A percentile compares a stretch with the other conserved stretches of the same genome.
Evolutionary conservation across 495 filamentous ascomycete genomes (phyloP).

Genomic region (Penicillium arizonense): DNA sequence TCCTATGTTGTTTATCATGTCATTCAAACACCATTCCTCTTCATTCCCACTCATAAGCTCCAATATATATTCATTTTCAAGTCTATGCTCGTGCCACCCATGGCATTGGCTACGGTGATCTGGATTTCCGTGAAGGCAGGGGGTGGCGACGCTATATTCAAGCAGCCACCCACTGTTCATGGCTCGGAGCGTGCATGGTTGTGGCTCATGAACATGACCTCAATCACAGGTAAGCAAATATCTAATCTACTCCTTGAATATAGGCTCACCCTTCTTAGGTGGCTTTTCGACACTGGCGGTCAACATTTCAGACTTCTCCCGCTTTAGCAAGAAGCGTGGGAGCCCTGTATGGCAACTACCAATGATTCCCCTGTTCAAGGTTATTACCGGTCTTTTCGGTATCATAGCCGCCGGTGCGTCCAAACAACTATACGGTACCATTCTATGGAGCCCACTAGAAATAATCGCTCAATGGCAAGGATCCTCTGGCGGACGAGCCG

Average conservation of each 20-base stretch:
- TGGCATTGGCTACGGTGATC: slow-evolving; percentile 9
- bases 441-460: slow-evolving; percentile 54
- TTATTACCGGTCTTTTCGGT: slow-evolving; percentile 45
- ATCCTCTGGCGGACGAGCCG: slow-evolving; percentile 43
- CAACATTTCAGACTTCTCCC: slow-evolving; percentile 60
- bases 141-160: not conserved
- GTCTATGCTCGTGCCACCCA: slow-evolving; percentile 32
- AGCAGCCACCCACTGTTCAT: slow-evolving; percentile 12
- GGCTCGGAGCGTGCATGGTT: slow-evolving; percentile 12
- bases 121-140: not conserved
- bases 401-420: slow-evolving; percentile 52
- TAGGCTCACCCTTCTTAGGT: not conserved
- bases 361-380: slow-evolving; percentile 58
- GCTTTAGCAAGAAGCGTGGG: slow-evolving; percentile 50
- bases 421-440: slow-evolving; percentile 45
- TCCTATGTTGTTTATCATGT: slow-evolving; percentile 48
- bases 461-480: slow-evolving; percentile 47
- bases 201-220: slow-evolving; percentile 18
- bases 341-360: slow-evolving; percentile 56
- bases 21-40: slow-evolving; percentile 47
- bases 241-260: no score
- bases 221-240: slow-evolving; percentile 9
- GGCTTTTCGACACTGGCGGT: slow-evolving; percentile 35
- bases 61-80: slow-evolving; percentile 53
- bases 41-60: slow-evolving; percentile 48